phyloP scores from a whole-genome alignment of 352 stramenopile species.

The Pythium rhizo-oryzae region DNA sequence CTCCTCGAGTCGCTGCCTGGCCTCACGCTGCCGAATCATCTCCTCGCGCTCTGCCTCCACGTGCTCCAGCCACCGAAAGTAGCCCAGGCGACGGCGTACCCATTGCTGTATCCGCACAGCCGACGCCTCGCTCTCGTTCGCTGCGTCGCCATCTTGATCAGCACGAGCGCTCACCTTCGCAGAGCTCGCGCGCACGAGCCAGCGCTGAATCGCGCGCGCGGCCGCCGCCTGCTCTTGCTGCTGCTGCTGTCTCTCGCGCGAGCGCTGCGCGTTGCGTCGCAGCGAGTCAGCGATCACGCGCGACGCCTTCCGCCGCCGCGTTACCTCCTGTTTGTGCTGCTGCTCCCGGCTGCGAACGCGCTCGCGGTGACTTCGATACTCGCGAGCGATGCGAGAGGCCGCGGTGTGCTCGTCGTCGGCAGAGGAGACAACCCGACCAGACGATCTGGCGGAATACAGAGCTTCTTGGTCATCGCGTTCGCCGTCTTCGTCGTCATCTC shows the following conservation, averaged over 20 bases:
- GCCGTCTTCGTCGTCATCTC: background rate
- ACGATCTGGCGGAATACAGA: too few species aligned
- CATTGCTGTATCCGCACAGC: constrained; percentile 23
- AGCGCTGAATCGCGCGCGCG: constrained; percentile 43
- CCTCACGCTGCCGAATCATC: constrained; percentile 14
- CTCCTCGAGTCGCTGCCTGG: constrained; percentile 2
- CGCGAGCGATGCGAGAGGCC: constrained; percentile 37
- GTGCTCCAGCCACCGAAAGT: constrained; percentile 24
- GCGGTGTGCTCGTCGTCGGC: constrained; percentile 20
- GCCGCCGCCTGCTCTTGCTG: constrained; percentile 8
- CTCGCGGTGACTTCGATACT: constrained; percentile 29
- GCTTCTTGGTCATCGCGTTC: background rate
- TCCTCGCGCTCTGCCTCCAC: constrained; percentile 19
- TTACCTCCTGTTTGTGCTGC: constrained; percentile 12
- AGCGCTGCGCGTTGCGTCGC: constrained; percentile 19
- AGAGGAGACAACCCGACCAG: too few species aligned
- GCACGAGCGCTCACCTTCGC: background rate
- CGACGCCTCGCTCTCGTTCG: background rate
- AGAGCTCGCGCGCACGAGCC: constrained; percentile 38
- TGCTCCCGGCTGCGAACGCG: background rate
- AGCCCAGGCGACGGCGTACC: constrained; percentile 14
- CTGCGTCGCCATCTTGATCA: background rate
- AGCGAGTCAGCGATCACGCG: constrained; percentile 21
- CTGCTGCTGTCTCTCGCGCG: constrained; percentile 3
- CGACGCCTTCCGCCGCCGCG: constrained; percentile 20